These are phyloP conservation scores for Triticum timopheevii DNA, from an alignment of 176 grass and related monocot species.

Conservation along the genomic window DNA sequence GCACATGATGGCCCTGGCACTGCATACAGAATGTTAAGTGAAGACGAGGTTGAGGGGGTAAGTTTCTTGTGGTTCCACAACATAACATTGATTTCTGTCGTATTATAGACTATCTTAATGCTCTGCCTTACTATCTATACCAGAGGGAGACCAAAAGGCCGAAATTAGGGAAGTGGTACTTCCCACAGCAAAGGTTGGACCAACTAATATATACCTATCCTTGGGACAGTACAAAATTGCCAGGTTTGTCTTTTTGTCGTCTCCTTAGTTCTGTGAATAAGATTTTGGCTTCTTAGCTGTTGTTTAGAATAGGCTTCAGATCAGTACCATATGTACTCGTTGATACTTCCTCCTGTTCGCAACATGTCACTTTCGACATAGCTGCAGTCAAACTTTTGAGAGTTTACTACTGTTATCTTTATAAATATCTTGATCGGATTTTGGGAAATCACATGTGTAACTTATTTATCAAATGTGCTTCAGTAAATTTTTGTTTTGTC, in stretches of 20 bases:
- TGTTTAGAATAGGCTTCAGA: neutral
- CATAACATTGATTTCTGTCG: constrained; percentile 9
- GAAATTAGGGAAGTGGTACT: constrained; percentile 78
- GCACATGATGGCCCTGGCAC: constrained; percentile 33
- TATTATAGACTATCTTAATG: constrained; percentile 19
- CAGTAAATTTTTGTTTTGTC: neutral
- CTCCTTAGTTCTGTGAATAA: constrained; percentile 18
- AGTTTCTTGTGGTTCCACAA: constrained; percentile 37
- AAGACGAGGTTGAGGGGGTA: constrained; percentile 82
- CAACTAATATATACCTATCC: constrained; percentile 81
- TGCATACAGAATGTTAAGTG: constrained; percentile 76
- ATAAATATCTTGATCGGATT: neutral
- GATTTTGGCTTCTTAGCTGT: neutral
- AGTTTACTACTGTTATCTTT: neutral
- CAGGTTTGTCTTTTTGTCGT: constrained; percentile 39
- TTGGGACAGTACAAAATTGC: constrained; percentile 63
- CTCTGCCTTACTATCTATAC: constrained; percentile 20
- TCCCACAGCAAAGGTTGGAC: constrained; percentile 74
- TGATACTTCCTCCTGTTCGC: neutral
- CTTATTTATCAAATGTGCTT: neutral
- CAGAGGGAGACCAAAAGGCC: constrained; percentile 66
- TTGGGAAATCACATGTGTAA: neutral
- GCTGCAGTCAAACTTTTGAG: neutral
- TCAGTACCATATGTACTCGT: neutral
- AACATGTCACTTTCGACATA: neutral